phyloP scores from a whole-genome alignment of 768 basidiomycete genomes.

The Jaapia argillacea region DNA sequence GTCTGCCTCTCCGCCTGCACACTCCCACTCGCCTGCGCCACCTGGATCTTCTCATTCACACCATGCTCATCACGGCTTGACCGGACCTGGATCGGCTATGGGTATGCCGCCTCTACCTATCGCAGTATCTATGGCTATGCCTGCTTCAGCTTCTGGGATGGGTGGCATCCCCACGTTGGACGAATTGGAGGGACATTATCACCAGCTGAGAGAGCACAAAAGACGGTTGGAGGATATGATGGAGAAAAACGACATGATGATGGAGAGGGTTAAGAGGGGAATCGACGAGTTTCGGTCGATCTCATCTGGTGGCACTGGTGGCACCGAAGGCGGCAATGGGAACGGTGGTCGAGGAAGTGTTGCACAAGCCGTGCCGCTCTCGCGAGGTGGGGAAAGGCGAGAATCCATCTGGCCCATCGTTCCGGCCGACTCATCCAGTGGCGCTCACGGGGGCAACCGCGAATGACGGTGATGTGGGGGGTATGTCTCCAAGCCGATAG shows the following conservation, averaged over 20 bases:
- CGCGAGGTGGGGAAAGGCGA: conserved; percentile 3
- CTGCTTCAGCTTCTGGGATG: conserved; percentile 7
- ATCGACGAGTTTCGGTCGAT: conserved; percentile 66
- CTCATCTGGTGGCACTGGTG: too few species aligned
- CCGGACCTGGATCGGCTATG: neutral
- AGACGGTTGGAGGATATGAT: conserved; percentile 64
- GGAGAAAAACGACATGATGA: conserved; percentile 62
- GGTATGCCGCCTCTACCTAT: conserved; percentile 2
- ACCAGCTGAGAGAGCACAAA: conserved; percentile 52
- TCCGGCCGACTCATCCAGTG: conserved; percentile 1
- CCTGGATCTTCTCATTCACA: neutral
- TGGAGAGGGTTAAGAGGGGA: conserved; percentile 61
- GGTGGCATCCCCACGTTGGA: conserved; percentile 38
- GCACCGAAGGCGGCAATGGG: too few species aligned
- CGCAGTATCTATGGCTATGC: conserved; percentile 4
- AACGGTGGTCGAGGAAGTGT: neutral
- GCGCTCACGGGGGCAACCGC: too few species aligned
- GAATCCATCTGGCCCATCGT: conserved; percentile 8
- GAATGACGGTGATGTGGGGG: too few species aligned
- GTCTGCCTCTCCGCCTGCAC: neutral
- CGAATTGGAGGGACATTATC: conserved; percentile 69
- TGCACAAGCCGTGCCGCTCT: neutral
- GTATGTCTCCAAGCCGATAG: too few species aligned
- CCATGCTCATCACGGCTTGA: too few species aligned
- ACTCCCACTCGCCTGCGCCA: neutral